These are phyloP conservation scores for Telopea speciosissima DNA, from an alignment of 177 flowering plant genomes.

Conservation along the genomic window DNA sequence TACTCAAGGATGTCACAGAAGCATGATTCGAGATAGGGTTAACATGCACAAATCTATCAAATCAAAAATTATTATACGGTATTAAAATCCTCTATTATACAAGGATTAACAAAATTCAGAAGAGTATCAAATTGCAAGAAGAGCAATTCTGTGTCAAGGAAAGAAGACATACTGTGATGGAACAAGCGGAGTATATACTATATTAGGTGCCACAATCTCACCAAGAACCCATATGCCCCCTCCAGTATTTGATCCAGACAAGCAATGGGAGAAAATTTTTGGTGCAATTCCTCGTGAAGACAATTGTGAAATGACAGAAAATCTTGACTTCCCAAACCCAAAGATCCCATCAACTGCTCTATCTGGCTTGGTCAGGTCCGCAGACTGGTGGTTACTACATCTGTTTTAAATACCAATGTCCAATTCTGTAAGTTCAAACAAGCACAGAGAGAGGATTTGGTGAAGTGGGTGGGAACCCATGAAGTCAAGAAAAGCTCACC, in stretches of 20 bases:
- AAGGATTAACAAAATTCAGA: background rate
- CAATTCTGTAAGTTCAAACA: conserved; percentile 7
- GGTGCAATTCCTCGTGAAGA: conserved; percentile 73
- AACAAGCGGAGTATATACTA: conserved; percentile 87
- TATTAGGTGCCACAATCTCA: conserved; percentile 69
- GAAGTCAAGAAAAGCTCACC: conserved; percentile 39
- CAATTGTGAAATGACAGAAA: conserved; percentile 87
- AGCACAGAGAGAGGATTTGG: background rate
- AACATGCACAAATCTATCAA: background rate
- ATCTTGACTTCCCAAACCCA: conserved; percentile 81
- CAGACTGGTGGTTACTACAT: conserved; percentile 73
- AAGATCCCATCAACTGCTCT: conserved; percentile 96
- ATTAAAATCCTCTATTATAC: background rate
- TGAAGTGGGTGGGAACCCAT: background rate
- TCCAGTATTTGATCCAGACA: conserved; percentile 62
- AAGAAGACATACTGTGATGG: conserved; percentile 62
- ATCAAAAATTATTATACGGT: too few species aligned
- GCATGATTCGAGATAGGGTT: background rate
- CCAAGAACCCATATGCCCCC: conserved; percentile 97
- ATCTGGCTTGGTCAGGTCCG: conserved; percentile 75
- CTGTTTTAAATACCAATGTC: conserved; percentile 39
- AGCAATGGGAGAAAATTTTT: conserved; percentile 84
- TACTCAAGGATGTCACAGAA: background rate
- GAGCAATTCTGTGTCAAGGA: background rate
- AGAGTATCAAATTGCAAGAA: background rate